Conservation (phyloP, 1,139 yeast genomes). For the Magnusiomyces starmeri region DNA sequence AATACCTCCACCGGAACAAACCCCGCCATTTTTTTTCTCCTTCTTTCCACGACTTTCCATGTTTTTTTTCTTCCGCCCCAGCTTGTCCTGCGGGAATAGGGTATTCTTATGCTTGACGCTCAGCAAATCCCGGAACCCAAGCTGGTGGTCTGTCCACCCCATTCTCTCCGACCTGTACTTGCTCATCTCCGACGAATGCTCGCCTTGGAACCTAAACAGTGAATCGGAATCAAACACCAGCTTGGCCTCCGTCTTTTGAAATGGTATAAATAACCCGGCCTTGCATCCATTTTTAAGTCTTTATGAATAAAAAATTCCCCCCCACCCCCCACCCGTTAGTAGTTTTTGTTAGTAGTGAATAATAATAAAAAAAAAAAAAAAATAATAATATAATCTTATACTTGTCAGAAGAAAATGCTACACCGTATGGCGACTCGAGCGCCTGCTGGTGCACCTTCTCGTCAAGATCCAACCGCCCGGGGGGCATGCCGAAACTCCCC, state of each 20-base stretch:
- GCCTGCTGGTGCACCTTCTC: constrained; percentile 43
- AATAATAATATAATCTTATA: not conserved
- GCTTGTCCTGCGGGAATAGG: too few relatives aligned
- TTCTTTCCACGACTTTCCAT: too few relatives aligned
- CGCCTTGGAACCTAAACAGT: too few relatives aligned
- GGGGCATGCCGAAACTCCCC: constrained; percentile 41
- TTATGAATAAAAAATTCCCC: not conserved
- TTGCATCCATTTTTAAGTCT: not conserved
- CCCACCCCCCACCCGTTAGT: too few relatives aligned
- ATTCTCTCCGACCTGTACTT: too few relatives aligned
- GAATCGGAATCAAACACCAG: not conserved
- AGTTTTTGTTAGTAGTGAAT: not conserved
- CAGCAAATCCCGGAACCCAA: too few relatives aligned
- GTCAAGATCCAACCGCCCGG: constrained; percentile 36
- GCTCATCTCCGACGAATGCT: too few relatives aligned
- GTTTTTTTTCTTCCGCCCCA: too few relatives aligned
- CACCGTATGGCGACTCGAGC: constrained; percentile 50
- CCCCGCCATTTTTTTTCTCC: too few relatives aligned
- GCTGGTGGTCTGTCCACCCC: too few relatives aligned
- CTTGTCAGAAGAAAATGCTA: constrained; percentile 35
- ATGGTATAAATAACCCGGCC: constrained; percentile 9
- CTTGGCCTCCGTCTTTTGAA: constrained; percentile 7
- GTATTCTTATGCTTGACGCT: too few relatives aligned
- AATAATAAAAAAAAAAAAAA: not conserved
- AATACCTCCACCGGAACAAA: too few relatives aligned